Evolutionary conservation across 768 basidiomycete genomes (phyloP), one percentile per base, ranked within the genome.

Genomic region (Leccinellum albellum): DNA sequence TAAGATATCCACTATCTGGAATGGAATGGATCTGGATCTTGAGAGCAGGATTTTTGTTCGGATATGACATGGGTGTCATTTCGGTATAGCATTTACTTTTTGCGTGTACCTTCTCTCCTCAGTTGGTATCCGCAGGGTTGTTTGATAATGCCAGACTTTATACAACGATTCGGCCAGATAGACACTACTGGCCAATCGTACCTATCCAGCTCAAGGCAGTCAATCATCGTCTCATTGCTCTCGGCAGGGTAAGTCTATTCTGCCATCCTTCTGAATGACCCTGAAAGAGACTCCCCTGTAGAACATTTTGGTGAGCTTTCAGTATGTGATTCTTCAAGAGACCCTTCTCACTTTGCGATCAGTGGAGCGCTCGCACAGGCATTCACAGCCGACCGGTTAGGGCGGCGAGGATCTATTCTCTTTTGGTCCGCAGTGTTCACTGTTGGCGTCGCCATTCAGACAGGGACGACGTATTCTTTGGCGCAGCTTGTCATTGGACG

Each of bases 361-460:
- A 82, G 82, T 47, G 86, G 87, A 17, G 85, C 89, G 3, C 72
- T 89, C 26, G 82, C 66, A 0, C 88, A 88, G 62, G 86, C 87
- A 1, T 87, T 89, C 66, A 90, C 89, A 0, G 81, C 88, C 42
- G 88, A 91, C 64, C 74, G 84, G 20, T 79, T 85, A 53, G 90
- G 90, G 17, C 80, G 90, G 53, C 79, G 81, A 33, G 86, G 85
- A 1, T 89, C 88, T 10, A 87, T 91, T 64, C 75, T 89, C 28
- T 83, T 88, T 51, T 91, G 89, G 89, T 79, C 87, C 14, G 81
- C 71, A 1, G 81, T 91, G 42, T 91, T 91, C 69, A 89, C 87
- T 6, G 60, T 80, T 49, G 87, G 89, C 1, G 82, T 84, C 24
- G 82, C 81, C 3, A 78, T 90, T 54, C 88, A 90, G 63, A 90